Evolutionary conservation across 23 red algal genomes (phyloP), one percentile per base, ranked within the genome.

Genomic region (Gracilaria gracilis): DNA sequence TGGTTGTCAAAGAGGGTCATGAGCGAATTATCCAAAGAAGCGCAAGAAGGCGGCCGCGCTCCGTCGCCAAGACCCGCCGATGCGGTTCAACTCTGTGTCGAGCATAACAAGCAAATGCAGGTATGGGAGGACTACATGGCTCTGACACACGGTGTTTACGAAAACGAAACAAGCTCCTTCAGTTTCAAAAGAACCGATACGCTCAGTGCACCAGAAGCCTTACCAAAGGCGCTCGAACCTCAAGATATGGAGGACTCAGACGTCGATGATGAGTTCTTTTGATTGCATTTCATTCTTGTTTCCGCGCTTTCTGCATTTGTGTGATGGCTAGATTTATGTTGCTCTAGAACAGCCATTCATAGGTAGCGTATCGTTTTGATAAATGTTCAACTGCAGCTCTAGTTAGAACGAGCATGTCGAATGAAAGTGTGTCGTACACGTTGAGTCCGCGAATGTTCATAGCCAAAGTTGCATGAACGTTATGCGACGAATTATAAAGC

Each of bases 341-440:
- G 15, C 61, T 28, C 64, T 86, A 94, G 51, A 51, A 74, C 27
- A 95, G 66, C 76, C 86, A 84, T 17, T 90, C 80, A 66, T 96
- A 92, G 28, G 29, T 71, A 35, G 81, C 72, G 53, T 91, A 98
- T 17, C 91, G 87, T 9, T 61, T 85, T 15, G 37, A 53, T 67
- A 98, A 57, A 35, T 71, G 31, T 48, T 93, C 64, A 25, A 98
- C 48, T 16, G 93, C 96, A 31, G 47, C 59, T 29, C 61, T 81
- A n/a, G 92, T 95, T 31, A 98, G 62, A 15, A 98, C 92, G 35
- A 98, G 54, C 39, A 88, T 93, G 44, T 98, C 83, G 74, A 93
- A 93, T 21, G 71, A 67, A 44, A 98, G 76, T n/a, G 90, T 57
- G 61, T 98, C 96, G 75, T 98, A 92, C 25, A 98, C 96, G 51